Evolutionary conservation across 2,329 filamentous ascomycete genomes (phyloP).

Genomic region (Hypomyces perniciosus): DNA sequence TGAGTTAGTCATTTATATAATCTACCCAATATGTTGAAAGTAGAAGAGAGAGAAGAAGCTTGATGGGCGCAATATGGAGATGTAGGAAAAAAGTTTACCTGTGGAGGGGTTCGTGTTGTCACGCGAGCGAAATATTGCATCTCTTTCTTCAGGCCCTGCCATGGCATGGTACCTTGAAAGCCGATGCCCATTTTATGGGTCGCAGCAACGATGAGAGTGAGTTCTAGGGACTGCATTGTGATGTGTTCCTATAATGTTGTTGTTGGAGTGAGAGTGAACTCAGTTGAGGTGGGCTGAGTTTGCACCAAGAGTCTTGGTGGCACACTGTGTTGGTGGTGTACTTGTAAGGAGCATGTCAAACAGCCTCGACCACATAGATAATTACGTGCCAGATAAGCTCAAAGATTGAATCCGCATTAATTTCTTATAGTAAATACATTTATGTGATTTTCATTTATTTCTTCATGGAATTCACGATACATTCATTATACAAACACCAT

Average conservation of each 20-base stretch:
- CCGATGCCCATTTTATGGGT: slow-evolving; percentile 91
- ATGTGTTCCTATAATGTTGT: not conserved
- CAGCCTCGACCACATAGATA: too few relatives aligned
- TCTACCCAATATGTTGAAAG: not conserved
- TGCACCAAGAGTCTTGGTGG: not conserved
- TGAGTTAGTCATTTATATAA: not conserved
- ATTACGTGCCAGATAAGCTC: too few relatives aligned
- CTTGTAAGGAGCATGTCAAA: too few relatives aligned
- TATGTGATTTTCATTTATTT: not conserved
- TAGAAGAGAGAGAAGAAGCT: not conserved
- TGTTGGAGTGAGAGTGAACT: not conserved
- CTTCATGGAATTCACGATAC: not conserved
- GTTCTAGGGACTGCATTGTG: slow-evolving; percentile 42
- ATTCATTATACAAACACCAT: not conserved
- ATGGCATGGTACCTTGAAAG: slow-evolving; percentile 69
- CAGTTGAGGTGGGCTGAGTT: not conserved
- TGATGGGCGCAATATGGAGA: not conserved
- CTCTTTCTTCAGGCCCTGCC: slow-evolving; percentile 82
- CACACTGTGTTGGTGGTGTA: too few relatives aligned
- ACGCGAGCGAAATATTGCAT: slow-evolving; percentile 94
- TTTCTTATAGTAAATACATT: not conserved
- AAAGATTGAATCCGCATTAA: too few relatives aligned
- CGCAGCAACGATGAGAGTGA: slow-evolving; percentile 92
- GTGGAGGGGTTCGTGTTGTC: slow-evolving; percentile 59
- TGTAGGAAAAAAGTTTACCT: slow-evolving; percentile 24